Conservation (phyloP, 352 stramenopile species). For the Phytophthora capsici region DNA sequence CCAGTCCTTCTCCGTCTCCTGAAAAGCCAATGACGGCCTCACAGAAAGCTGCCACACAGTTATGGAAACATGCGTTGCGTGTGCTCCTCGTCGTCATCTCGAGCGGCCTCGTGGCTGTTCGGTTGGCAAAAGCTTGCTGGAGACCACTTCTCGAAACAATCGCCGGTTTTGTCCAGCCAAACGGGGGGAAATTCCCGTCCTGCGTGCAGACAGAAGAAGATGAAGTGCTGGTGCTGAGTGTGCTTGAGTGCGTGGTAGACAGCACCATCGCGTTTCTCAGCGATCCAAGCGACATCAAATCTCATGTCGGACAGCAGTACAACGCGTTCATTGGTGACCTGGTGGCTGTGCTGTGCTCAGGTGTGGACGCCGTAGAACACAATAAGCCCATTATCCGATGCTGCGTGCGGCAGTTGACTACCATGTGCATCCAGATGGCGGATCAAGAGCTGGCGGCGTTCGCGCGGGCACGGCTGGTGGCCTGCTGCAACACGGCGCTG, state of each 20-base stretch:
- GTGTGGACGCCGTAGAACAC: constrained; percentile 57
- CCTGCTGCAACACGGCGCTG: constrained; percentile 64
- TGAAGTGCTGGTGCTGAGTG: constrained; percentile 73
- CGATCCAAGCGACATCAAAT: constrained; percentile 39
- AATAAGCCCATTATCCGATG: constrained; percentile 72
- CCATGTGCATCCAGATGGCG: constrained; percentile 69
- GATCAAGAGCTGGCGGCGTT: constrained; percentile 55
- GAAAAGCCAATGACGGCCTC: constrained; percentile 55
- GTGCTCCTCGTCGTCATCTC: constrained; percentile 79
- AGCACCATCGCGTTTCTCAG: constrained; percentile 64
- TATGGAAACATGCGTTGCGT: constrained; percentile 82
- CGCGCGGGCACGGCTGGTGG: constrained; percentile 61
- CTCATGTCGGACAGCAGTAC: constrained; percentile 36
- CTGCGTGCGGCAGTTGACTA: constrained; percentile 80
- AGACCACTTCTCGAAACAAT: constrained; percentile 70
- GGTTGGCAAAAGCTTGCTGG: constrained; percentile 57
- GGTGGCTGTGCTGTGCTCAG: constrained; percentile 64
- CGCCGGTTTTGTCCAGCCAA: constrained; percentile 61
- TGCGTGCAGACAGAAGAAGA: constrained; percentile 80
- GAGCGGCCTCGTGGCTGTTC: constrained; percentile 64
- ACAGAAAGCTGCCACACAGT: constrained; percentile 70
- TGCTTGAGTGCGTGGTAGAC: constrained; percentile 81
- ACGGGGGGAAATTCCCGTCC: constrained; percentile 54
- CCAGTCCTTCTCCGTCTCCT: constrained; percentile 16
- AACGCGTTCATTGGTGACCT: constrained; percentile 62